A percentile compares a stretch with the other conserved stretches of the same genome.
Evolutionary conservation across 2,329 filamentous ascomycete species (phyloP).

Genomic region (Aspergillus unguis): DNA sequence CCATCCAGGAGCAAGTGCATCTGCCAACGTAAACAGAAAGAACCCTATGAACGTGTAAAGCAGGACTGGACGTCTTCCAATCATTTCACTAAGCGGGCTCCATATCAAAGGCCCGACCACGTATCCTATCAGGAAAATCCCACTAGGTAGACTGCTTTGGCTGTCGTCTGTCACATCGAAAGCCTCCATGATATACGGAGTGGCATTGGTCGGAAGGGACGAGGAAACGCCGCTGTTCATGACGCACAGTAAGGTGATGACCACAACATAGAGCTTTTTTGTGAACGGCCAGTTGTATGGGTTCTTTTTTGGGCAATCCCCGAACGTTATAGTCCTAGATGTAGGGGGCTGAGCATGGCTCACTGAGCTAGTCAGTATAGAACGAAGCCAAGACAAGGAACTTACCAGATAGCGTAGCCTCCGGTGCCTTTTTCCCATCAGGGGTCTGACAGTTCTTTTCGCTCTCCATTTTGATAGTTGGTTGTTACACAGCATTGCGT

Average conservation of each 20-base stretch:
- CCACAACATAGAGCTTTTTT: conserved; percentile 30
- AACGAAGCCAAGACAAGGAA: neutral
- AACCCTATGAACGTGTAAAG: conserved; percentile 49
- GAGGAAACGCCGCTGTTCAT: conserved; percentile 40
- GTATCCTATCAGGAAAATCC: conserved; percentile 39
- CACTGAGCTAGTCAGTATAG: neutral
- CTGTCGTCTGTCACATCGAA: conserved; percentile 27
- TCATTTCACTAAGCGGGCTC: conserved; percentile 43
- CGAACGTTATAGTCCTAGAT: conserved; percentile 24
- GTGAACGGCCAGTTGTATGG: conserved; percentile 27
- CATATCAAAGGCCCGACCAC: conserved; percentile 41
- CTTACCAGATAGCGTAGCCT: neutral
- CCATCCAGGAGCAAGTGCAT: conserved; percentile 44
- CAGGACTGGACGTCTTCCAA: conserved; percentile 42
- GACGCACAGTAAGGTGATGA: conserved; percentile 26
- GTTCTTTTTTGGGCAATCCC: conserved; percentile 21
- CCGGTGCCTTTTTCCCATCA: neutral
- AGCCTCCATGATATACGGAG: conserved; percentile 35
- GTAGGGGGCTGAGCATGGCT: neutral
- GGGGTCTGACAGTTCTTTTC: neutral
- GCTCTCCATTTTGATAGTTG: neutral
- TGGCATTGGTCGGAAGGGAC: conserved; percentile 39
- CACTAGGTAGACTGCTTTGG: conserved; percentile 34
- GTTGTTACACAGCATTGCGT: neutral
- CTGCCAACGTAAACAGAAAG: conserved; percentile 40